phyloP scores from a whole-genome alignment of 345 rosid genomes.

The Brassica napus region Da-Ae NC_063449.1:6463501-6464000 shows the following conservation, averaged over 20 bases:
- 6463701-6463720: no score
- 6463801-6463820: not conserved
- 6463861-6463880: not conserved
- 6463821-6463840: no score
- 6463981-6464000: not conserved
- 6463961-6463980: not conserved
- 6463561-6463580: conserved; percentile 11
- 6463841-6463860: no score
- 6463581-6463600: not conserved
- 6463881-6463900: not conserved
- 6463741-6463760: no score
- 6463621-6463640: not conserved
- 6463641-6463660: not conserved
- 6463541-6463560: conserved; percentile 21
- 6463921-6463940: no score
- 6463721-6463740: no score
- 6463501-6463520: conserved; percentile 5
- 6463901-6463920: no score
- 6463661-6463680: not conserved
- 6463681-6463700: no score
- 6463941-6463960: not conserved
- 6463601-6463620: not conserved
- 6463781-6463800: no score
- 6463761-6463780: no score
- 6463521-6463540: conserved; percentile 16